Evolutionary conservation across 2,329 filamentous ascomycete genomes (phyloP), one percentile per base, ranked within the genome.

Genomic region (Aspergillus fumigatiaffinis): DNA sequence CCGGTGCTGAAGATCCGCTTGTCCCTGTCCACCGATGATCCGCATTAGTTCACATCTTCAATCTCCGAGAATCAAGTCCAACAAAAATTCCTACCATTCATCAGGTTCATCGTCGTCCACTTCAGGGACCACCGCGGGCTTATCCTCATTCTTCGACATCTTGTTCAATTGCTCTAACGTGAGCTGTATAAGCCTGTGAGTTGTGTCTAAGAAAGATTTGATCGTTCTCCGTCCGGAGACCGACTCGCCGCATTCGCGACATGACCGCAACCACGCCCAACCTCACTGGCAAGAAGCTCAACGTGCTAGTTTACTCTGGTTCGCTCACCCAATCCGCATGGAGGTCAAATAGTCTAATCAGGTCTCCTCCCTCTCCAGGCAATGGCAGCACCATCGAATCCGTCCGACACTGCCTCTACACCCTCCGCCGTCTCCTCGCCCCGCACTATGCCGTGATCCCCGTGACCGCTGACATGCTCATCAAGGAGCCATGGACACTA

Each of bases 1-100:
- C 93, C 94, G 2, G 93, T 97, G 80, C 91, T 96, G 80, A 91
- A 96, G 75, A 97, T 97, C 71, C 94, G 84, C 83, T 96, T 93
- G 80, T 97, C 92, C 93, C 93, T 97, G 72, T 58, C 66, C 44
- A 56, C 60, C 64, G 60, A 65, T 64, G 66, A 47, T 32, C 53
- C 52, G 46, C 44, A 47, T 47, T 47, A 47, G 44, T 17, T 10
- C 44, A 47, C 12, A 47, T 17, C 9, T 17, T 70, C 53, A 65
- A 63, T 32, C 29, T 28, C n/a, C 32, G n/a, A 46, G 26, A 52
- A 49, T 42, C 28, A 46, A 54, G 52, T 25, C 47, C 47, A 41
- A 68, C 23, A 5, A 52, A 17, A 23, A 6, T 53, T 14, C 55
- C 42, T 79, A 97, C 94, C 93, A 97, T 59, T 96, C 93, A 81